Evolutionary conservation across 2,329 filamentous ascomycete species (phyloP), one percentile per base, ranked within the genome.

Genomic region (Parasarocladium wereldwijsianum): DNA sequence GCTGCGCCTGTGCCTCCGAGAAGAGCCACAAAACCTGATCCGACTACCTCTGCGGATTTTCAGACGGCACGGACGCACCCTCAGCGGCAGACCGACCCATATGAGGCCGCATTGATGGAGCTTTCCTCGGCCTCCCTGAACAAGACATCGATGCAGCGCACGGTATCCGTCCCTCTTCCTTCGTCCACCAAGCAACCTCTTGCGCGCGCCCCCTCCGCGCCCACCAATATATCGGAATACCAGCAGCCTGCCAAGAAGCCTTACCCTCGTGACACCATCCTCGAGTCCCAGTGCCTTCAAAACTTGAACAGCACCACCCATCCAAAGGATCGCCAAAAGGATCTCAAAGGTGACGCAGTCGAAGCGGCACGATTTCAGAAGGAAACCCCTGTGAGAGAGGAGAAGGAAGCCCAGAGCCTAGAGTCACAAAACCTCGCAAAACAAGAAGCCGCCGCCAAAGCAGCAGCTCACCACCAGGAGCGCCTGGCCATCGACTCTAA

Each of bases 401-500:
- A 25, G 11, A 26, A 34, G 10, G 34, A 37, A 8, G 19, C 35
- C 40, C 7, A 30, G 39, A 15, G 33, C 26, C 17, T 41, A 47
- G 17, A 39, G 39, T n/a, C n/a, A n/a, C n/a, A n/a, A n/a, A n/a
- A n/a, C n/a, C n/a, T n/a, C n/a, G n/a, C n/a, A n/a, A 42, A 42
- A 24, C 46, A 45, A 15, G 25, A 17, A 23, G 30, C 12, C 10
- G 25, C 26, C 13, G 44, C 44, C 31, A 50, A 46, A 25, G 49
- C 40, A 9, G 51, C 50, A 5, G n/a, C n/a, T n/a, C n/a, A n/a
- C n/a, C n/a, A n/a, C n/a, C n/a, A n/a, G n/a, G 57, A 60, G 28
- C 56, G 55, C 5, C 47, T 55, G 24, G 57, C 46, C 26, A 50
- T 64, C 31, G 50, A 58, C 3, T 52, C 50, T 6, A 58, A 55